Base-by-base conservation (phyloP, 176 grass and related monocot genomes). In the Cenchrus fungigraminus region DNA sequence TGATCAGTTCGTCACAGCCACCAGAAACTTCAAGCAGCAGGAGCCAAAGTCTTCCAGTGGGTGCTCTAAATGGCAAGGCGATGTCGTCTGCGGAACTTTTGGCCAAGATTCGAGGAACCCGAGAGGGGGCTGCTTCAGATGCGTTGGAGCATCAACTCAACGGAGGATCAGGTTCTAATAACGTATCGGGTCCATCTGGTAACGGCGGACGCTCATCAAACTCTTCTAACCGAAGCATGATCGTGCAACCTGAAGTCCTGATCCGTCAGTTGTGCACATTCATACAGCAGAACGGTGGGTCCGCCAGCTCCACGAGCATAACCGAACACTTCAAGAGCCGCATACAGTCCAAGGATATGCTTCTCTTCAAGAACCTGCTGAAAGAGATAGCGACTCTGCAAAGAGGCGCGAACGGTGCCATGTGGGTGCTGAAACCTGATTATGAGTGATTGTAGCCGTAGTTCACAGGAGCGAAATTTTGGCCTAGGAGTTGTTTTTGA, bases 311-410 rank as follows among this genome's bases (percentile, higher is more conserved):
- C 37, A 80, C 68, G 6, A 92, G 90, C 86, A 91, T 95, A 46
- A 91, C 92, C 0, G 83, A 91, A 56, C 85, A 97, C 62, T 97
- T 97, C 71, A 91, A 95, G 83, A 88, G 84, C 55, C 89, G 91
- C 13, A 88, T 95, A 83, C 82, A 79, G 42, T 88, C 89, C 1
- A 89, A 93, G 77, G 93, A 93, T 82, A 86, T 88, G 89, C 80
- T 90, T 10, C 87, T 98, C 8, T 98, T 98, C 54, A 98, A 95
- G 74, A 98, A 79, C 73, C 74, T 98, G 65, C 79, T 95, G 42
- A 98, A 95, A 74, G 89, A 98, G 49, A 95, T 98, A 55, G 96
- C 96, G 9, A 80, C 83, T 10, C 68, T 98, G 68, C 82, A 88
- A 79, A 95, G 90, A 78, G 85, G 80, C 31, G 22, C 77, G 12